These are phyloP conservation scores for Zasmidium cellare DNA, from an alignment of 2,329 filamentous ascomycete species.

Conservation along the genomic window DNA sequence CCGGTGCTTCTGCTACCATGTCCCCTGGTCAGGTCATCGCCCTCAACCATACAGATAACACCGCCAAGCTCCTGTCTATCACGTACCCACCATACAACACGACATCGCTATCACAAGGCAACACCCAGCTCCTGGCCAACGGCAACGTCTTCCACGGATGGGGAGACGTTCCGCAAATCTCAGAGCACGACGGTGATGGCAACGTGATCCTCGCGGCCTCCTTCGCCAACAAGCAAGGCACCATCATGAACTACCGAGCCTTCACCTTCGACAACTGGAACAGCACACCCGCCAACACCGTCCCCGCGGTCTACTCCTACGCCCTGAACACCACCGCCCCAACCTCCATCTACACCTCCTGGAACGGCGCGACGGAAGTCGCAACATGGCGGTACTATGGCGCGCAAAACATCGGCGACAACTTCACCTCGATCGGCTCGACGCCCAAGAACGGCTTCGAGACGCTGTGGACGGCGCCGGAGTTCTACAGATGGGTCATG, in stretches of 20 bases:
- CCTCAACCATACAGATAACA: conserved; percentile 20
- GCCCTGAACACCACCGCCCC: conserved; percentile 23
- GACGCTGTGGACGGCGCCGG: background rate
- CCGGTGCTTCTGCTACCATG: conserved; percentile 8
- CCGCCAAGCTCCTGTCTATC: conserved; percentile 20
- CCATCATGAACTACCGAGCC: conserved; percentile 48
- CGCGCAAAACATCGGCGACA: conserved; percentile 13
- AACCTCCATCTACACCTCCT: conserved; percentile 32
- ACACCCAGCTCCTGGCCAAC: conserved; percentile 52
- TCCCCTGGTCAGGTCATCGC: conserved; percentile 28
- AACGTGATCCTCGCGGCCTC: conserved; percentile 51
- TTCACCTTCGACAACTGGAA: conserved; percentile 42
- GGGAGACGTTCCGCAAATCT: conserved; percentile 43
- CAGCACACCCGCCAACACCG: conserved; percentile 43
- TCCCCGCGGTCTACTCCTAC: conserved; percentile 40
- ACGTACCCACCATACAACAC: conserved; percentile 32
- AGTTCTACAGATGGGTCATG: conserved; percentile 1
- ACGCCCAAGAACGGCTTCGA: conserved; percentile 4
- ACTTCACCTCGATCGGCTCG: conserved; percentile 6
- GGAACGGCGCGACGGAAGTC: conserved; percentile 40
- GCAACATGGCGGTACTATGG: conserved; percentile 30
- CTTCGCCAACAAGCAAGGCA: conserved; percentile 36
- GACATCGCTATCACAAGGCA: conserved; percentile 49
- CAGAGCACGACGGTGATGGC: conserved; percentile 44
- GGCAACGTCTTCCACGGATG: conserved; percentile 57